Evolutionary conservation across 495 filamentous ascomycete genomes (phyloP), one percentile per base, ranked within the genome.

Genomic region (Trichoderma orchidacearum): DNA sequence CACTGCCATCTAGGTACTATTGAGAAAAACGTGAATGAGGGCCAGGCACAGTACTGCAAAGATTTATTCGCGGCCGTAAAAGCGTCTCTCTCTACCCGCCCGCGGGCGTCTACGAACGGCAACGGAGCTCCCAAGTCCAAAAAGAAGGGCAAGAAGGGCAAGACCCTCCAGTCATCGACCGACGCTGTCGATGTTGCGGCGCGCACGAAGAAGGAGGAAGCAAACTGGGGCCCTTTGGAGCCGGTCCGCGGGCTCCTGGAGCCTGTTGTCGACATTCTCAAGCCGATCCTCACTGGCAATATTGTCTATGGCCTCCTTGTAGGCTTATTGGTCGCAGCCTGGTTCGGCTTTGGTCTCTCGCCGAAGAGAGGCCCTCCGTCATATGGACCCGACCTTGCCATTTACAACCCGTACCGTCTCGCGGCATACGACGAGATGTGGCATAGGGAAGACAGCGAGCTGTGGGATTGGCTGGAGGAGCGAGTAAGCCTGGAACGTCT

Each of bases 391-490:
- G 73, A 64, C 48, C 68, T 63, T 57, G 62, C 59, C 53, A 65
- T 72, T 60, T 36, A 68, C 58, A 64, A 72, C 65, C 66, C 72
- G 61, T 82, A 91, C 58, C 79, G 89, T 5, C 65, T 87, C 17
- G 84, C 83, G 25, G 92, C 90, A 5, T 98, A 96, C 66, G 92
- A 97, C 59, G 85, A 95, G 70, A 85, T 96, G 62, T 98, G 93
- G 93, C 78, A 82, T 17, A 72, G 80, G 17, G 93, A 97, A 63
- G 93, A 98, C 65, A 88, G 81, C 61, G 89, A 91, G 55, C 72
- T 98, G 8, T 99, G 94, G 94, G 83, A 86, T 53, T 99, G 93
- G 93, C 73, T 99, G 11, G 93, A 99, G 62, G 87, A 96, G 56
- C 75, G 93, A 12, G 82, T 87, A 1, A 88, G 86, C 4, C 74